Base-by-base conservation (phyloP, 1,284 basidiomycete species). In the Fistulinella staudtii region DNA sequence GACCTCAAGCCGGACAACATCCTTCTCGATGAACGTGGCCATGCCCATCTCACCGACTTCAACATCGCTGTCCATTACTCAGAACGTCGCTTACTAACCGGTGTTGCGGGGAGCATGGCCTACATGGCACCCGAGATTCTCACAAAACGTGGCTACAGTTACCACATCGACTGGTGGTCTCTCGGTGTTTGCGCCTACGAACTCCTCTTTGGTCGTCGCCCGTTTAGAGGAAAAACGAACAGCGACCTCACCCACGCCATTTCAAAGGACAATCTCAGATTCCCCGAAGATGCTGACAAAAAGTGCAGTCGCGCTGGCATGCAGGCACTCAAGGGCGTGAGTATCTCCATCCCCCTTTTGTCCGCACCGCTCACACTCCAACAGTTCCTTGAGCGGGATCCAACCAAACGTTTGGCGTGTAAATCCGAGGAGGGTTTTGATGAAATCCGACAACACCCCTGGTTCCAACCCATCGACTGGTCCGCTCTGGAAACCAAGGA, bases 61-160 rank as follows among this genome's bases (percentile, higher is more conserved):
- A 99, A 99, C 67, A 98, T 99, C 52, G 95, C 94, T 13, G 92
- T 99, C 5, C 95, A 99, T 67, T 98, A 91, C 61, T 83, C 86
- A 5, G 91, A 95, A 39, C 76, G 88, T 41, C 76, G 84, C 24
- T 66, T 83, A 43, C 74, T 98, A 33, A 94, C 89, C 8, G 93
- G 93, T n/a, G 89, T 99, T 0, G 95, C 93, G n/a, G 93, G 93
- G 3, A 93, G 89, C 41, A 96, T 99, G 93, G 95, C 95, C 2
- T 99, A 99, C 67, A 99, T 99, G 95, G 93, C 94, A 27, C 89
- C 93, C 1, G 93, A 97, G 71, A 94, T 97, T 45, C 75, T 97
- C 27, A 68, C 76, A 27, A 88, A 87, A 64, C 79, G 82, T 46
- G 86, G 85, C 22, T 97, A 96, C 65, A 90, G 89, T 2, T 91